These are phyloP conservation scores for Ganoderma sp. DNA, from an alignment of 1,284 basidiomycete species.

Conservation along the genomic window DNA sequence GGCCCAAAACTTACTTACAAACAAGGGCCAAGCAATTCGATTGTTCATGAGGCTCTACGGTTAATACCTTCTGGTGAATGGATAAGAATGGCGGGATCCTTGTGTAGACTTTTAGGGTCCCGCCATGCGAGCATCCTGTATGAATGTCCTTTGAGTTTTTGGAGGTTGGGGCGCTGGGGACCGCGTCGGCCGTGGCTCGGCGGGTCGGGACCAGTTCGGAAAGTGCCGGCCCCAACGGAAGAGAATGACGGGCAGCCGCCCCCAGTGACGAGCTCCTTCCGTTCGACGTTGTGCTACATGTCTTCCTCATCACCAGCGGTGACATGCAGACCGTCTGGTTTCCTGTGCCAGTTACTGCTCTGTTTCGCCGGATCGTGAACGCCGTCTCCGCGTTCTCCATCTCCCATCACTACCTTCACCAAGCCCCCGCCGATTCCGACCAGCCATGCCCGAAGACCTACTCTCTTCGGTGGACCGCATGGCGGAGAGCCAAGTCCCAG, in stretches of 20 bases:
- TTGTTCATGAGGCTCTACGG: too few relatives aligned
- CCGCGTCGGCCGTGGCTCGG: background rate
- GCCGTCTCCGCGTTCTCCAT: conserved; percentile 69
- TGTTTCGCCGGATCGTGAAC: conserved; percentile 70
- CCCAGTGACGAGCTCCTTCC: background rate
- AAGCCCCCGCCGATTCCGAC: conserved; percentile 31
- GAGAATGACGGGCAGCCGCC: background rate
- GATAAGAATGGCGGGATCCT: too few relatives aligned
- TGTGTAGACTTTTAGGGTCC: too few relatives aligned
- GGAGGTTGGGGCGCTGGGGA: too few relatives aligned
- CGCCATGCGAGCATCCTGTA: too few relatives aligned
- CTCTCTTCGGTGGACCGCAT: conserved; percentile 29
- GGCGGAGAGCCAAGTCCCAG: conserved; percentile 11
- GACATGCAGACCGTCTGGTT: conserved; percentile 64
- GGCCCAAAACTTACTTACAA: too few relatives aligned
- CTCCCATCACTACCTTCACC: conserved; percentile 62
- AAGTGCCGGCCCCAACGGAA: conserved; percentile 5
- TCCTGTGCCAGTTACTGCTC: conserved; percentile 59
- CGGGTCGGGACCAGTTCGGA: background rate
- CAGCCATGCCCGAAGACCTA: conserved; percentile 22
- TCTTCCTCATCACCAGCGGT: conserved; percentile 29
- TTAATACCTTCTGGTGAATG: too few relatives aligned
- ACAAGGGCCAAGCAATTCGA: too few relatives aligned
- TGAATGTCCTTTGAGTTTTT: too few relatives aligned
- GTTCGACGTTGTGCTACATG: conserved; percentile 30